Evolutionary conservation across 2,329 filamentous ascomycete species (phyloP), one percentile per base, ranked within the genome.

Genomic region (Aureobasidium leucospermi): DNA sequence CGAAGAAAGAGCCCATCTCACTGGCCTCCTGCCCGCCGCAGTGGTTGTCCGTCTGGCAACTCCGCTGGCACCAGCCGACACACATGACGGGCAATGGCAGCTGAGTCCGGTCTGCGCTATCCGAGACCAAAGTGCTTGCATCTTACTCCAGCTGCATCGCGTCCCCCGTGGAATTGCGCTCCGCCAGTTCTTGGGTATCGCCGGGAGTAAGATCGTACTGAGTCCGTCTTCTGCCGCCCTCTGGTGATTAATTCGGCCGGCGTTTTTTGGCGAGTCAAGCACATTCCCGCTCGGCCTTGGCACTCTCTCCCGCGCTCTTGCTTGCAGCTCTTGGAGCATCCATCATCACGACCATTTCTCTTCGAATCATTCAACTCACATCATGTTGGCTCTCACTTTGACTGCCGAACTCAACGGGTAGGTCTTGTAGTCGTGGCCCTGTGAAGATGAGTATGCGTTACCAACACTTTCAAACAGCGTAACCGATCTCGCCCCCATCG

Each of bases 401-500:
- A 87, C 80, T 36, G 88, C 87, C 4, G 88, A 90, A 68, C 73
- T 90, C 62, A 78, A 79, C 60, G 87, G 87, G 87, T 89, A 77
- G 63, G 78, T 45, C 23, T 15, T 53, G 31, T 52, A 28, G 15
- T 39, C 23, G 28, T 58, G 55, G 29, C 13, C 42, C 10, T 60
- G 59, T 46, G 16, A 32, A 4, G 4, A 31, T 43, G 23, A 32
- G 13, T 28, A 19, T 56, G 34, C 43, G 32, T 41, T 59, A 58
- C 59, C 53, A 64, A 57, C 52, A 42, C 10, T 15, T n/a, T 45
- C 31, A 62, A 59, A 61, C 68, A 97, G 94, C 47, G 91, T 99
- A 62, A 96, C 91, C 62, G 88, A 94, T 69, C 85, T 99, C 66
- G 86, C 86, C 60, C 94, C 94, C 7, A 80, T 86, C 66, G 94